phyloP scores from a whole-genome alignment of 1,284 basidiomycete genomes.

The Mycocalia duriaeana region DNA sequence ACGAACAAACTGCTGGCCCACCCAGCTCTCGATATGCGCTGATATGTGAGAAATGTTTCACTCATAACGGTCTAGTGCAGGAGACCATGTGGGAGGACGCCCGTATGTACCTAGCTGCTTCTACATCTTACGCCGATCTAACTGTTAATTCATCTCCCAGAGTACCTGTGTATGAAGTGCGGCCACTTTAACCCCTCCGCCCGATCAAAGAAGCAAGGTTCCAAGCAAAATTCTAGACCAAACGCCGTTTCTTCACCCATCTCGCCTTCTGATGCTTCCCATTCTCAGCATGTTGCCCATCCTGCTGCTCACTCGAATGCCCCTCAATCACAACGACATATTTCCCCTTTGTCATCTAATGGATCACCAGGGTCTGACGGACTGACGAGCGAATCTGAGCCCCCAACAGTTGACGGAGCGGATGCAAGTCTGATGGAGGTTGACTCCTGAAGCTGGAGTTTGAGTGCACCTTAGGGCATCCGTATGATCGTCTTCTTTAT shows the following conservation, averaged over 20 bases:
- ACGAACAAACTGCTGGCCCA: conserved; percentile 49
- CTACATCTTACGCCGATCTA: background rate
- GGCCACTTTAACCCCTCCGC: background rate
- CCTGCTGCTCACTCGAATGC: background rate
- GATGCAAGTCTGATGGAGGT: background rate
- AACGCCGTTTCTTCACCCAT: background rate
- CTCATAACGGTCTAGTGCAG: conserved; percentile 91
- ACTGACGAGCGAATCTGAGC: too few relatives aligned
- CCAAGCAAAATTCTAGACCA: background rate
- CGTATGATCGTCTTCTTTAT: too few relatives aligned
- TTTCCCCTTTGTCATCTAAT: background rate
- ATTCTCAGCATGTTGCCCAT: too few relatives aligned
- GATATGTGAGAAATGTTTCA: conserved; percentile 90
- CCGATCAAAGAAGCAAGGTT: background rate
- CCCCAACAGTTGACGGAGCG: background rate
- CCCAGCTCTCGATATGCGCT: conserved; percentile 78
- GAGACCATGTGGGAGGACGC: conserved; percentile 87
- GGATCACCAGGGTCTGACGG: too few relatives aligned
- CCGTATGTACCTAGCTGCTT: conserved; percentile 49
- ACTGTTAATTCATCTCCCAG: background rate
- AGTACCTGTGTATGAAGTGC: background rate
- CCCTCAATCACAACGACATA: background rate
- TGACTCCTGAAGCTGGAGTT: background rate
- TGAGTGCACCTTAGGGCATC: too few relatives aligned
- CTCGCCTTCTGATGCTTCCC: too few relatives aligned